Evolutionary conservation across 2,329 filamentous ascomycete genomes (phyloP), one percentile per base, ranked within the genome.

Genomic region (Trichophyton simii): DNA sequence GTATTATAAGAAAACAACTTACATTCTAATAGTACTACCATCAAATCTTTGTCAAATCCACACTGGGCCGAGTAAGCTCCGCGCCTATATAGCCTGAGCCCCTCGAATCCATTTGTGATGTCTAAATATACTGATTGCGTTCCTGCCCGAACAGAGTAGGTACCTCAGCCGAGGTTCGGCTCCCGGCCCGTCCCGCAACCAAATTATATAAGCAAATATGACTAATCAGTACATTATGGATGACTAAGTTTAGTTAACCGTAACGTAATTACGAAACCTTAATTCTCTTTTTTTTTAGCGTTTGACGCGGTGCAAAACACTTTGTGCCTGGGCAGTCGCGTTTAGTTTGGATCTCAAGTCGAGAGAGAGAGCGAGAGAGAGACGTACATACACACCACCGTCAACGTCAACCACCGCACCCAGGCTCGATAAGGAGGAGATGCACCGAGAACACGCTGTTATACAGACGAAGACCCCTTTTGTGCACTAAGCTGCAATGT

Each of bases 401-500:
- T 13, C 41, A 7, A n/a, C 41, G n/a, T 8, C 41, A 44, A 44
- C n/a, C 15, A 41, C 25, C 55, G 13, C 34, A 44, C 20, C 22
- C 15, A 41, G 9, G 13, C 58, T 38, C 20, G 44, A 59, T 22
- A 41, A 22, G 55, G 11, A 54, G 50, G 50, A 54, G 50, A 54
- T 54, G 50, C 50, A 54, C 22, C n/a, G 6, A 48, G 44, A 18
- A 3, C 44, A 28, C 13, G 50, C 50, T 31, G 2, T 6, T 15
- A n/a, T 31, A 34, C 58, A 59, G 11, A n/a, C 28, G 25, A 15
- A 48, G 7, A 59, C 41, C 38, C 9, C 34, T 48, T 18, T 34
- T 15, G 59, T 31, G 50, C 50, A 9, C 15, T 31, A 25, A 52
- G 34, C 62, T 60, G 68, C 70, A 73, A 99, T 99, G 94, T 95